Evolutionary conservation across 164 flowering plant genomes (phyloP), one percentile per base, ranked within the genome.

Genomic region (Brasenia schreberi): DNA sequence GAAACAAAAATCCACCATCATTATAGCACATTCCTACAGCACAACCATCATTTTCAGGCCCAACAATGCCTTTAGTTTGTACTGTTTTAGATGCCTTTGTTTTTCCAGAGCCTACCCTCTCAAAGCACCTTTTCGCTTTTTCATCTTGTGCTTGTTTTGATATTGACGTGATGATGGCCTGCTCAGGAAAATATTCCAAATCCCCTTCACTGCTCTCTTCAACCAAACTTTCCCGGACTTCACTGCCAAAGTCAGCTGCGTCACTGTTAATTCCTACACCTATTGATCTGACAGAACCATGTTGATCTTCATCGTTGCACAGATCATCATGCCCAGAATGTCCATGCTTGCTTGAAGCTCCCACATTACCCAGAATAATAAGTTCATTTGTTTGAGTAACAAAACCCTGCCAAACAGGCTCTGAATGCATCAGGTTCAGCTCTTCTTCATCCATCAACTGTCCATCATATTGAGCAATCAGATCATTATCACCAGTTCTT

Each of bases 371-470:
- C n/a, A n/a, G n/a, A n/a, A n/a, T 76, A 63, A 81, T 70, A 19
- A 87, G 84, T 67, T 90, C 95, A 77, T 86, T 84, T 56, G 88
- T 77, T 78, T 90, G 95, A 69, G 91, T 83, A 27, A 93, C 97
- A 81, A 94, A 91, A 3, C 97, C 99, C 79, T 88, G 89, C 99
- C 99, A 94, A 45, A 88, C 93, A 80, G 99, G 96, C 73, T 91
- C 97, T 59, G 89, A 76, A 68, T 87, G 89, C 92, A 94, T 89
- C 81, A 89, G 75, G 76, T 81, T 89, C 59, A 88, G 72, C 71
- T 91, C 99, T 71, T 88, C 94, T 69, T 82, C 95, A 74, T 87
- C 96, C 91, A 91, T 84, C 79, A 91, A 76, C 39, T 84, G 93
- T 19, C 96, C 99, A 85, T 89, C 97, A 78, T 89, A 94, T 59